These are phyloP conservation scores for Iodosphaeria phyllophila DNA, from an alignment of 2,329 filamentous ascomycete genomes.

Conservation along the genomic window DNA sequence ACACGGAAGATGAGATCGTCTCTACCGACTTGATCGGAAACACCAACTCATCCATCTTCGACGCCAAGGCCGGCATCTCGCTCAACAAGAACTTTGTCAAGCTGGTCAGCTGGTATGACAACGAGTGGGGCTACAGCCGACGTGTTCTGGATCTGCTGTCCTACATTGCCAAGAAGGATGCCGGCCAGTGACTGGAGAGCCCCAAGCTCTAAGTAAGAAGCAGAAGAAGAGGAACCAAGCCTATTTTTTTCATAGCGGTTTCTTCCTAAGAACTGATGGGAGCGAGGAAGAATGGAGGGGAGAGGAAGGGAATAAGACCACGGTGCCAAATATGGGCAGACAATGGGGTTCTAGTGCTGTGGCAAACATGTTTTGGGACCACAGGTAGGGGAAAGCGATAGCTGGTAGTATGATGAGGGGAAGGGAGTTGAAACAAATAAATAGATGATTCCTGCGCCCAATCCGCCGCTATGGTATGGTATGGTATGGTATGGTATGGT, in stretches of 20 bases:
- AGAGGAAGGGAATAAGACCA: slow-evolving; percentile 1
- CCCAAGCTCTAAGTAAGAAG: slow-evolving; percentile 9
- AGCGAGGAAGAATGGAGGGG: neutral
- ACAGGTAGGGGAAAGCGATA: too few species aligned
- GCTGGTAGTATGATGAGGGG: too few species aligned
- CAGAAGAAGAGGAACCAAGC: too few species aligned
- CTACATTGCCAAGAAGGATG: slow-evolving; percentile 66
- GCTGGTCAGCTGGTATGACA: slow-evolving; percentile 96
- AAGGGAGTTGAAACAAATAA: too few species aligned
- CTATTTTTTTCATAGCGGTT: too few species aligned
- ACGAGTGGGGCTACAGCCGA: slow-evolving; percentile 99
- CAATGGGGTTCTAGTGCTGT: too few species aligned
- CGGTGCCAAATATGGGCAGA: too few species aligned
- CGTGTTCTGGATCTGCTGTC: slow-evolving; percentile 69
- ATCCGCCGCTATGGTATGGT: too few species aligned
- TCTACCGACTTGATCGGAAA: slow-evolving; percentile 89
- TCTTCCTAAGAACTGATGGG: too few species aligned
- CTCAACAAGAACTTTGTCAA: slow-evolving; percentile 99
- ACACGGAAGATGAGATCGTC: slow-evolving; percentile 95
- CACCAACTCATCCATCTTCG: slow-evolving; percentile 90
- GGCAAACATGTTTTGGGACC: too few species aligned
- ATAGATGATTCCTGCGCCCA: too few species aligned
- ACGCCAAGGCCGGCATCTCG: slow-evolving; percentile 96
- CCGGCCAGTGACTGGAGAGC: slow-evolving; percentile 21
- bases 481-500: too few species aligned